Evolutionary conservation across 2,329 filamentous ascomycete species (phyloP), one percentile per base, ranked within the genome.

Genomic region (Diaporthe sp.): DNA sequence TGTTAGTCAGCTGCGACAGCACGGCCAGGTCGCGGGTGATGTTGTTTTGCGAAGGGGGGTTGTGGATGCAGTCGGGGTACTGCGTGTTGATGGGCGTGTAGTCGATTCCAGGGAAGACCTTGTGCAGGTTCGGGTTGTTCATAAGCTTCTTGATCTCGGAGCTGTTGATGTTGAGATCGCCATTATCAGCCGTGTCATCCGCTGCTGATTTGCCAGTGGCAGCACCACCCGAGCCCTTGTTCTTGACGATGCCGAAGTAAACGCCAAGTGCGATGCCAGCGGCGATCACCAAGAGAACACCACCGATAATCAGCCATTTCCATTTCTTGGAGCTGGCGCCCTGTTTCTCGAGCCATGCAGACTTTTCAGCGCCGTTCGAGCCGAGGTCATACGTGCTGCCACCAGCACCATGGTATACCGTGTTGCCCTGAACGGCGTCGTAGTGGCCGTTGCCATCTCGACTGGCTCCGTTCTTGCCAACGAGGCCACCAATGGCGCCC

Each of bases 91-190:
- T 90, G 0, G 96, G 95, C 0, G 96, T 98, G 82, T 98, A 98
- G 84, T 98, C 96, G 85, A 98, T 94, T 35, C 95, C 96, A 0
- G 95, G 94, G 82, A 98, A 98, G 2, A 98, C 95, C 83, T 95
- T 97, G 88, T 98, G 95, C 33, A 98, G 88, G 77, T 95, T 85
- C 0, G 87, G 82, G 83, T 98, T 98, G 85, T 94, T 92, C 87
- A 98, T 87, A 19, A 98, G 87, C 4, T 88, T 87, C 85, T 97
- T 89, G 84, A 98, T 97, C 84, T 97, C 94, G 1, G 85, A 78
- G 12, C 95, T 97, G 82, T 96, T 86, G 82, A 92, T 92, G 82
- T 88, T 85, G 9, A 98, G 89, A 77, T 96, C 94, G 55, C 93
- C 92, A 78, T 94, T 94, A 72, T 87, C 83, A 17, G 85, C 82